Evolutionary conservation across 2,329 filamentous ascomycete genomes (phyloP), one percentile per base, ranked within the genome.

Genomic region (Dendryphion nanum): DNA sequence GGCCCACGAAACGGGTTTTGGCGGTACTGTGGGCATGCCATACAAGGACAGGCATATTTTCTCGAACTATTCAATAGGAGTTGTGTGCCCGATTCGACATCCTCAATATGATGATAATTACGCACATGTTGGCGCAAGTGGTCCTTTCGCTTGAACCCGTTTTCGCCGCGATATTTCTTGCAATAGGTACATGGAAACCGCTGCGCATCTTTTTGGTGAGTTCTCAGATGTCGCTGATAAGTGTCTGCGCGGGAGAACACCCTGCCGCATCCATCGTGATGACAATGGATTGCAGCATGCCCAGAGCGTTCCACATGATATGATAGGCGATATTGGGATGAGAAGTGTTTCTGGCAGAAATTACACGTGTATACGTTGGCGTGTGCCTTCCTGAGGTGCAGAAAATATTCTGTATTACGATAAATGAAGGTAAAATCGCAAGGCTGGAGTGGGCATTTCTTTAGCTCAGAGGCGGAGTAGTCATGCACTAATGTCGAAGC

Each of bases 111-210:
- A 44, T 70, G 67, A 32, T 67, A 69, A 1, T 57, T 55, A 1
- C 47, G 49, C 14, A 69, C 44, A 38, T 70, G 68, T 18, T 70
- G 67, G 4, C 47, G 41, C 0, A 70, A 46, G 36, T 71, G 67
- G 33, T 70, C 66, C 5, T 44, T 53, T n/a, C 67, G 59, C 18
- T 49, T 56, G 38, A 71, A 70, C 1, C 58, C 61, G 5, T 60
- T 36, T 2, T 45, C 42, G 2, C 61, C 63, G n/a, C 53, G 55
- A 33, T 66, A 50, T 13, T 41, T 53, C 32, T 50, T 63, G 45
- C 66, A 68, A 26, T 56, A 53, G 0, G 29, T 37, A 28, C 67
- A 70, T 4, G 58, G 55, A 26, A 53, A 61, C 1, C 48, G 35
- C 17, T 17, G 17, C 10, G 23, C 20, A 28, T 41, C 32, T 4